Conservation (phyloP, 805 yeast species). For the Schwanniomyces polymorphus region DNA sequence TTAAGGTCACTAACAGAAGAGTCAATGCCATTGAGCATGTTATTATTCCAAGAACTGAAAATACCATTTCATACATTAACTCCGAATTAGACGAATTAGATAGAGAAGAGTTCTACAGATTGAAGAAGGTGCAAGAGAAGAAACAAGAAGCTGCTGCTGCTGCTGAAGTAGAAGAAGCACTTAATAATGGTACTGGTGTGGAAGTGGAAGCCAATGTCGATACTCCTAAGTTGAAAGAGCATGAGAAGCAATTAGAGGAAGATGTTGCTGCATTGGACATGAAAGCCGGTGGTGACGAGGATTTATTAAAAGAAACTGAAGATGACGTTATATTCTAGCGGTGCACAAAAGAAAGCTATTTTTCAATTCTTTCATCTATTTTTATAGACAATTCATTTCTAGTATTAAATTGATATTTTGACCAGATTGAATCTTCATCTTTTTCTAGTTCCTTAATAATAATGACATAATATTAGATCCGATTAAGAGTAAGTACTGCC, state of each 20-base stretch:
- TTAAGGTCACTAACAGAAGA: conserved; percentile 96
- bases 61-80: conserved; percentile 87
- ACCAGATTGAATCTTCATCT: not conserved
- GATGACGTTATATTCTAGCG: conserved; percentile 45
- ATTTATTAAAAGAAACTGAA: conserved; percentile 41
- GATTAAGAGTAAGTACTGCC: not conserved
- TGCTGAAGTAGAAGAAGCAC: conserved; percentile 52
- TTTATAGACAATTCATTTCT: not conserved
- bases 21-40: conserved; percentile 99
- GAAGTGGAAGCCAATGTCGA: conserved; percentile 7
- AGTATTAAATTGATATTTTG: not conserved
- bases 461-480: not conserved
- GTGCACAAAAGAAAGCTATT: not conserved
- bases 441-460: not conserved
- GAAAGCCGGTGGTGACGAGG: conserved; percentile 13
- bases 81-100: conserved; percentile 96
- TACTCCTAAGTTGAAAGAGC: conserved; percentile 10
- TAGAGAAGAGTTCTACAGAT: conserved; percentile 95
- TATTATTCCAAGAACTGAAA: conserved; percentile 95
- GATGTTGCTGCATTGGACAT: conserved; percentile 27
- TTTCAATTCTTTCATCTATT: conserved; percentile 2
- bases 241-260: conserved; percentile 26
- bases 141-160: conserved; percentile 78
- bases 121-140: conserved; percentile 95
- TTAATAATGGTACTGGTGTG: conserved; percentile 3